Conservation (phyloP, 441 rosid species). For the Brassica hybrid region DNA sequence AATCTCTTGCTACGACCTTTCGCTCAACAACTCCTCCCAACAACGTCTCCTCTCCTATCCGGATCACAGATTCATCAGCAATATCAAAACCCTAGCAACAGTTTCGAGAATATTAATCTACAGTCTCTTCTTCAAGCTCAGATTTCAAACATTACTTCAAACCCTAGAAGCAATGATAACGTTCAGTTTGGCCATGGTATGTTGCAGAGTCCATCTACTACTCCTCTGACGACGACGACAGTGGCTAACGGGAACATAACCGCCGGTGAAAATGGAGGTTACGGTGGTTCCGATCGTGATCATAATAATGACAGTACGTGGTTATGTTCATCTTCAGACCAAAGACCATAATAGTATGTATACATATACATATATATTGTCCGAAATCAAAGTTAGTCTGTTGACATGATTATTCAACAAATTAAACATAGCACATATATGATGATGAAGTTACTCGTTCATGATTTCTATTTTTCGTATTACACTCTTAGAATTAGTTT, state of each 20-base stretch:
- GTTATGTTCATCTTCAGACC: slow-evolving; percentile 75
- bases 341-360: slow-evolving; percentile 21
- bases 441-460: neutral
- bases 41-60: slow-evolving; percentile 41
- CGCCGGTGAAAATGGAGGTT: slow-evolving; percentile 48
- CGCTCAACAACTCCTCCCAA: slow-evolving; percentile 56
- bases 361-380: slow-evolving; percentile 6
- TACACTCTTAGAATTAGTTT: neutral
- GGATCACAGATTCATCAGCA: slow-evolving; percentile 42
- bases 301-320: slow-evolving; percentile 67
- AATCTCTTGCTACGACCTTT: slow-evolving; percentile 72
- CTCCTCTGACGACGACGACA: slow-evolving; percentile 35
- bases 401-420: slow-evolving; percentile 42
- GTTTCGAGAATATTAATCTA: slow-evolving; percentile 60
- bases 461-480: slow-evolving; percentile 4
- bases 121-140: slow-evolving; percentile 67
- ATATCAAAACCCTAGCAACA: slow-evolving; percentile 48
- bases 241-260: slow-evolving; percentile 38
- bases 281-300: slow-evolving; percentile 32
- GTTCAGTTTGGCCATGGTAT: slow-evolving; percentile 48
- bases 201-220: slow-evolving; percentile 55
- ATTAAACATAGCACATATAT: slow-evolving; percentile 36
- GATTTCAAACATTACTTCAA: slow-evolving; percentile 27
- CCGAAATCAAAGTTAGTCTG: slow-evolving; percentile 38
- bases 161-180: slow-evolving; percentile 44